Conservation (phyloP, 1,139 yeast genomes). For the Arxiozyma heterogenica region DNA sequence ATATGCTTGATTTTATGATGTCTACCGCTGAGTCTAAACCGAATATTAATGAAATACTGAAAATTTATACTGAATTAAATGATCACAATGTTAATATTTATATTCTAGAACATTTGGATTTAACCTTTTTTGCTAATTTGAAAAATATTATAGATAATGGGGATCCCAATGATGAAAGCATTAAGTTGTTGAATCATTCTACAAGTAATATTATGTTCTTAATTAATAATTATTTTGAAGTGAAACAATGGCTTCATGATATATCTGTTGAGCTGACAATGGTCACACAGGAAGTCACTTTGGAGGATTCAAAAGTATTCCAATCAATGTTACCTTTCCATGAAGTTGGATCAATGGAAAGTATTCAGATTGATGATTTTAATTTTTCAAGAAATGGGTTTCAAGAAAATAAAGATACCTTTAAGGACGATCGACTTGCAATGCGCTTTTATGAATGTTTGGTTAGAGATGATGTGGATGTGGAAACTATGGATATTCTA, state of each 20-base stretch:
- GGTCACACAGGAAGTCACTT: constrained; percentile 61
- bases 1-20: constrained; percentile 6
- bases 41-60: constrained; percentile 25
- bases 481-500: constrained; percentile 39
- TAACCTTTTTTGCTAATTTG: constrained; percentile 26
- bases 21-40: constrained; percentile 9
- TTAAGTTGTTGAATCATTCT: constrained; percentile 26
- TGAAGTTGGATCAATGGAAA: constrained; percentile 34
- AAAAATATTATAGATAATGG: constrained; percentile 8
- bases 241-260: constrained; percentile 68
- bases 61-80: constrained; percentile 26
- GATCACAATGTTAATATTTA: constrained; percentile 22
- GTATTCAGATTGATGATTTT: constrained; percentile 13
- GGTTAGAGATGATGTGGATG: constrained; percentile 35
- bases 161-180: constrained; percentile 20
- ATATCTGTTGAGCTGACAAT: constrained; percentile 50
- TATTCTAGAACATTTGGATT: constrained; percentile 26
- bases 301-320: constrained; percentile 67
- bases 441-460: not conserved
- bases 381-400: constrained; percentile 1
- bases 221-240: constrained; percentile 62
- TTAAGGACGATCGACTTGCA: constrained; percentile 21
- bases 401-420: constrained; percentile 7
- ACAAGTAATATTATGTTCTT: constrained; percentile 30
- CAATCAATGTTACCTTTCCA: constrained; percentile 48